These are phyloP conservation scores for Daldinia grandis DNA, from an alignment of 495 filamentous ascomycete genomes.

Conservation along the genomic window DNA sequence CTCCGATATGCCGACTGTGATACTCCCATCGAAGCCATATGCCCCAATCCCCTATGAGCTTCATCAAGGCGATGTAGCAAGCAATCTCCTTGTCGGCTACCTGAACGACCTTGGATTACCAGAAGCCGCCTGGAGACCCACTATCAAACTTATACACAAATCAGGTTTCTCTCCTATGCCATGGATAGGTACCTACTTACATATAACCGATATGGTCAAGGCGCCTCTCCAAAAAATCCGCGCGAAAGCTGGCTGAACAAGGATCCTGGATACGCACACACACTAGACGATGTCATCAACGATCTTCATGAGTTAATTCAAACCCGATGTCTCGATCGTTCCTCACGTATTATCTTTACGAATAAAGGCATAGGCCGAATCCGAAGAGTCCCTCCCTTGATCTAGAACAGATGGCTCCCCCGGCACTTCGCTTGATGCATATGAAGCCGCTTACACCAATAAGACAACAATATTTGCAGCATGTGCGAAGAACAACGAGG, in stretches of 20 bases:
- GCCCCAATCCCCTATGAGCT: constrained; percentile 26
- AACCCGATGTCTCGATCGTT: constrained; percentile 14
- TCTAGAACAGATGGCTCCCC: constrained; percentile 28
- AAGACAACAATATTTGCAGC: constrained; percentile 53
- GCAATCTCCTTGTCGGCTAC: constrained; percentile 26
- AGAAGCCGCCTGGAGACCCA: constrained; percentile 23
- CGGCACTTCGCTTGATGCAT: constrained; percentile 31
- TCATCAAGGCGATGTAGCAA: constrained; percentile 18
- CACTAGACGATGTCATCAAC: constrained; percentile 31
- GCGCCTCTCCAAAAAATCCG: constrained; percentile 28
- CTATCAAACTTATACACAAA: constrained; percentile 24
- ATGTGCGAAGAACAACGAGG: constrained; percentile 55
- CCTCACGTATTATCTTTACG: constrained; percentile 27
- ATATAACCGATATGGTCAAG: constrained; percentile 32
- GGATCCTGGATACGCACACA: constrained; percentile 35
- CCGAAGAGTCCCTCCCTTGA: constrained; percentile 36
- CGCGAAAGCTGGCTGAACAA: constrained; percentile 34
- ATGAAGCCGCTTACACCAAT: constrained; percentile 33
- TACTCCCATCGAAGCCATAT: constrained; percentile 27
- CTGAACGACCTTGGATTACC: constrained; percentile 27
- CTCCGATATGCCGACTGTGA: constrained; percentile 22
- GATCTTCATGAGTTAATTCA: constrained; percentile 36
- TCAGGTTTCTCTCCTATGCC: constrained; percentile 24
- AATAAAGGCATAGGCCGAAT: constrained; percentile 38
- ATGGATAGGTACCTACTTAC: constrained; percentile 39